Conservation (phyloP, 352 stramenopile species). For the Phytophthora parvispora region DNA sequence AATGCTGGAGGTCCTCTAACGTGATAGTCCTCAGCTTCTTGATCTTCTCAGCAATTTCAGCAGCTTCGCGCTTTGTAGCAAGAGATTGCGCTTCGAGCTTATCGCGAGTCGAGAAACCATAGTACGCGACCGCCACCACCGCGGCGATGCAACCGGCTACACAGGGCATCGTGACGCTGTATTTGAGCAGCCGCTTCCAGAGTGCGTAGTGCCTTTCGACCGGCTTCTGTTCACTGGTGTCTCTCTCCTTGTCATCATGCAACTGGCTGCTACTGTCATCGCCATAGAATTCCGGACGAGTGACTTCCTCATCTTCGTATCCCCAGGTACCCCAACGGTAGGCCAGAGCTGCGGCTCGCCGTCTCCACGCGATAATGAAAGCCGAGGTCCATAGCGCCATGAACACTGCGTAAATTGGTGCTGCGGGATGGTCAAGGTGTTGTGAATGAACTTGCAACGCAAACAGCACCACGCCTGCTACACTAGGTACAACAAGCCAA, state of each 20-base stretch:
- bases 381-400: constrained; percentile 92
- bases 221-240: constrained; percentile 1
- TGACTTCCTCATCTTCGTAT: constrained; percentile 89
- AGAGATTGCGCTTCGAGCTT: constrained; percentile 69
- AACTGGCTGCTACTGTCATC: constrained; percentile 24
- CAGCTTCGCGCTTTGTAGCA: constrained; percentile 49
- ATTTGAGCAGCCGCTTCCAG: constrained; percentile 86
- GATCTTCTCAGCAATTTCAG: constrained; percentile 63
- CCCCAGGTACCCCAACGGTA: constrained; percentile 93
- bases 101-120: constrained; percentile 85
- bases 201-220: constrained; percentile 57
- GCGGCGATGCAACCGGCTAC: constrained; percentile 67
- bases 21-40: constrained; percentile 59
- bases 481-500: constrained; percentile 87
- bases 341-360: constrained; percentile 77
- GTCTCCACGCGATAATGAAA: constrained; percentile 91
- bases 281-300: constrained; percentile 86
- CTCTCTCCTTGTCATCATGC: constrained; percentile 2
- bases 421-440: constrained; percentile 83
- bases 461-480: constrained; percentile 83
- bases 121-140: constrained; percentile 68
- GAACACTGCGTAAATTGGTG: constrained; percentile 87
- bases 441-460: constrained; percentile 63
- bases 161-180: constrained; percentile 71
- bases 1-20: constrained; percentile 59